These are phyloP conservation scores for Croton laevigatus DNA, from an alignment of 441 rosid species.

Conservation along the genomic window DNA sequence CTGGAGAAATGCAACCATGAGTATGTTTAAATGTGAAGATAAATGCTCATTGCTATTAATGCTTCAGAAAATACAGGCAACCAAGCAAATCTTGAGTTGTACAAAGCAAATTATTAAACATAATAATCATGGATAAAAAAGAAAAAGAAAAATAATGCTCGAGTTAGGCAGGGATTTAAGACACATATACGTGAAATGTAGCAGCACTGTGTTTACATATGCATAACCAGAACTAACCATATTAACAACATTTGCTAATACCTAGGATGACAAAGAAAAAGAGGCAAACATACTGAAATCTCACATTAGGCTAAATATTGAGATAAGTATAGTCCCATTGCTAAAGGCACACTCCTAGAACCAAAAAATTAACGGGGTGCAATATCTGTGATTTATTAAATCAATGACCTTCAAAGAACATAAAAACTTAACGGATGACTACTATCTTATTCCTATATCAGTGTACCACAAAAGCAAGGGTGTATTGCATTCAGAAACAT, in stretches of 20 bases:
- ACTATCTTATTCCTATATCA: background rate
- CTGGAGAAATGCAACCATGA: constrained; percentile 32
- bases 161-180: background rate
- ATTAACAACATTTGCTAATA: background rate
- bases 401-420: background rate
- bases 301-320: background rate
- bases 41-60: background rate
- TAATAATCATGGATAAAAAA: background rate
- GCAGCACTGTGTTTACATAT: background rate
- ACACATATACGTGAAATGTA: background rate
- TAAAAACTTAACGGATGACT: background rate
- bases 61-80: constrained; percentile 2
- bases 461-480: background rate
- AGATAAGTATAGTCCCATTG: background rate
- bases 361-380: background rate
- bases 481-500: background rate
- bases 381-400: background rate
- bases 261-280: background rate
- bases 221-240: background rate
- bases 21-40: constrained; percentile 9
- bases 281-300: background rate
- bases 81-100: background rate
- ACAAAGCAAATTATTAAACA: background rate
- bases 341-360: background rate
- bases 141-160: background rate